These are phyloP conservation scores for Pisolithus thermaeus DNA, from an alignment of 1,284 basidiomycete species.

Conservation along the genomic window DNA sequence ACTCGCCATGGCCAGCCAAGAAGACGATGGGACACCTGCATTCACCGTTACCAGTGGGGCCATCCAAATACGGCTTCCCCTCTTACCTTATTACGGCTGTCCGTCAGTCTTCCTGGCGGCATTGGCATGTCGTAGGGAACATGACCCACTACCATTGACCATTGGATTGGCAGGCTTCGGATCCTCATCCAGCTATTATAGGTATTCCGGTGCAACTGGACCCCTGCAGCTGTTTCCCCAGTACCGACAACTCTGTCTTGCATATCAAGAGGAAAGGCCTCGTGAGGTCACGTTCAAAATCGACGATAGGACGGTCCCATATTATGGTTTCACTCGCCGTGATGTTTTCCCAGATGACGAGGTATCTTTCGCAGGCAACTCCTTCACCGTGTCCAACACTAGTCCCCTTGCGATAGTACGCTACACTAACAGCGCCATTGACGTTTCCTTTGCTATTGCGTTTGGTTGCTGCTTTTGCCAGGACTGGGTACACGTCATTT, in stretches of 20 bases:
- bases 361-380: not conserved
- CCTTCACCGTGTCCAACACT: not conserved
- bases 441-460: not conserved
- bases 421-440: not conserved
- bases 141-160: not conserved
- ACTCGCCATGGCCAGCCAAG: not conserved
- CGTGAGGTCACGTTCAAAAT: not conserved
- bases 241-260: not conserved
- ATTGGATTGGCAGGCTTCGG: not conserved
- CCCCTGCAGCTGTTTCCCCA: not conserved
- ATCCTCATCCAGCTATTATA: not conserved
- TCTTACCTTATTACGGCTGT: not conserved
- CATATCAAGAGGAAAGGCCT: not conserved
- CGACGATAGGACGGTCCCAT: not conserved
- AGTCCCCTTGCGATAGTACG: not conserved
- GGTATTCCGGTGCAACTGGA: not conserved
- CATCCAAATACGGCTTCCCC: not conserved
- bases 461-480: not conserved
- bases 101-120: not conserved
- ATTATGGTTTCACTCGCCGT: not conserved
- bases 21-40: not conserved
- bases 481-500: not conserved
- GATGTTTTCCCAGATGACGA: not conserved
- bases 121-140: not conserved
- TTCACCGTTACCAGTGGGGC: not conserved